Evolutionary conservation across 2,329 filamentous ascomycete genomes (phyloP).

Genomic region (Aureobasidium sp.): DNA sequence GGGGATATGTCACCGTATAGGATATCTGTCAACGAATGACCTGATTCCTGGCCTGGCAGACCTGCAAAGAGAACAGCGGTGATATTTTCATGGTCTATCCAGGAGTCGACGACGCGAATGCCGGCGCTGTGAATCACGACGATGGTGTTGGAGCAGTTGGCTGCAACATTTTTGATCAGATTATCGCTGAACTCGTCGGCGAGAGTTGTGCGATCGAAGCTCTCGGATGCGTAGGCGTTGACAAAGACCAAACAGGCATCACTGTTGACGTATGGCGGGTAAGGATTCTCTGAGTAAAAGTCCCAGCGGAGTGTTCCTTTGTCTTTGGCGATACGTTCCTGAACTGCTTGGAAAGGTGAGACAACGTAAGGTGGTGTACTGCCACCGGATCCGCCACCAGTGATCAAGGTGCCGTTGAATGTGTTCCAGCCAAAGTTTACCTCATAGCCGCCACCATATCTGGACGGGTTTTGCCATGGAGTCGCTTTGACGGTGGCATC

Average conservation of each 20-base stretch:
- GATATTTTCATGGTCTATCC: conserved; percentile 30
- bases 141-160: conserved; percentile 20
- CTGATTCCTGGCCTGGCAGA: conserved; percentile 79
- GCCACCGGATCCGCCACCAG: conserved; percentile 20
- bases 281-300: conserved; percentile 29
- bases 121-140: conserved; percentile 20
- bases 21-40: conserved; percentile 71
- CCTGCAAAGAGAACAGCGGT: conserved; percentile 71
- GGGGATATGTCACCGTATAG: conserved; percentile 72
- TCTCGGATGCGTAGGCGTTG: conserved; percentile 19
- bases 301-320: conserved; percentile 32
- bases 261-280: conserved; percentile 12
- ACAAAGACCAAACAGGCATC: conserved; percentile 21
- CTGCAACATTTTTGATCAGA: conserved; percentile 19
- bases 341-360: conserved; percentile 20
- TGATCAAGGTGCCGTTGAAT: conserved; percentile 23
- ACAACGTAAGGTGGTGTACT: conserved; percentile 18
- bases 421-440: conserved; percentile 28
- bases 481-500: conserved; percentile 31
- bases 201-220: conserved; percentile 22
- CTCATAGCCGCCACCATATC: conserved; percentile 32
- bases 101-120: conserved; percentile 17
- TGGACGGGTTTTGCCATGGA: conserved; percentile 28
- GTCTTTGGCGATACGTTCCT: conserved; percentile 26
- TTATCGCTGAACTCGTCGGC: conserved; percentile 17